Percentiles rank a stretch among this genome's conserved stretches.
Conservation (phyloP, 1,139 yeast genomes). For the Geotrichum klebahnii region DNA sequence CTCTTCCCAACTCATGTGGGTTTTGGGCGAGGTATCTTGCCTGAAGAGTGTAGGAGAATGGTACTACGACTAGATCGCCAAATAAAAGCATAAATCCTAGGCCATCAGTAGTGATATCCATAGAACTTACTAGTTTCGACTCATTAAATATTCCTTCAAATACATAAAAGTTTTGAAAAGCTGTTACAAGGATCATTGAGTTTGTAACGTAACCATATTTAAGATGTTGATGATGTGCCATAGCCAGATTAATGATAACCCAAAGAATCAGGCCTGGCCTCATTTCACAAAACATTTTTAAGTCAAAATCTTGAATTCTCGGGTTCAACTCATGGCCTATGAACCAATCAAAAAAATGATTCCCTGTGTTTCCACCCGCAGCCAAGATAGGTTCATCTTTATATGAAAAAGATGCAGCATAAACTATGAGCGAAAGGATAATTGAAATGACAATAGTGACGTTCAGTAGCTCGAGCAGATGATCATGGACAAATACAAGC, state of each 20-base stretch:
- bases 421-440: constrained; percentile 59
- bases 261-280: constrained; percentile 91
- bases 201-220: constrained; percentile 58
- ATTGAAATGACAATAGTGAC: constrained; percentile 64
- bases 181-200: constrained; percentile 64
- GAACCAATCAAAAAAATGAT: constrained; percentile 81
- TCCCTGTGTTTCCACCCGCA: constrained; percentile 80
- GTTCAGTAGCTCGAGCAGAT: constrained; percentile 61
- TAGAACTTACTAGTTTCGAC: constrained; percentile 87
- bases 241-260: constrained; percentile 72
- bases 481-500: constrained; percentile 64
- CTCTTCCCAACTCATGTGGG: constrained; percentile 54
- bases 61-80: constrained; percentile 90
- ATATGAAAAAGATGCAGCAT: constrained; percentile 57
- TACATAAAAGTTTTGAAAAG: constrained; percentile 75
- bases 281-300: constrained; percentile 86
- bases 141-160: constrained; percentile 91
- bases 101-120: constrained; percentile 94
- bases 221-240: constrained; percentile 75
- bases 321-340: constrained; percentile 96
- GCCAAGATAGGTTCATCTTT: constrained; percentile 67
- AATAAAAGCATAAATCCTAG: constrained; percentile 93
- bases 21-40: constrained; percentile 72
- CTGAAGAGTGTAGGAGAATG: constrained; percentile 85
- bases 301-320: constrained; percentile 76